phyloP scores from a whole-genome alignment of 352 stramenopile species.

The Aphanomyces euteiches region DNA sequence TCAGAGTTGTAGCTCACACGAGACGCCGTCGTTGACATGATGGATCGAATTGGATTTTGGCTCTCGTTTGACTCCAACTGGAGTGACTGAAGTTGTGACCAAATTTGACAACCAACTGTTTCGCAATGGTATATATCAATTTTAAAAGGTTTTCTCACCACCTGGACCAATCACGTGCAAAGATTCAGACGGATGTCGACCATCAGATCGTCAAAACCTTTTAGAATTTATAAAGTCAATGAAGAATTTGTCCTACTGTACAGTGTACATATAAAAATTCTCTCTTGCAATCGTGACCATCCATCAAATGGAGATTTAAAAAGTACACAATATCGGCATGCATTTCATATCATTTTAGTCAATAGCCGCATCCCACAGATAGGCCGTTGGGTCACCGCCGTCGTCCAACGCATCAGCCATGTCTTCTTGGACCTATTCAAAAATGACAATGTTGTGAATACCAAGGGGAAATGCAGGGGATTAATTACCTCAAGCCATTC shows the following conservation, averaged over 20 bases:
- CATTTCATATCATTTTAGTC: constrained; percentile 10
- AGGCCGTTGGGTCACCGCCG: constrained; percentile 15
- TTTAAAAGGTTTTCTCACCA: background rate
- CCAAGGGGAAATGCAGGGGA: background rate
- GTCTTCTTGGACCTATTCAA: constrained; percentile 1
- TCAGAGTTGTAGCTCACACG: background rate
- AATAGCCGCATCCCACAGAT: constrained; percentile 23
- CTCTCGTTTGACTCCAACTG: background rate
- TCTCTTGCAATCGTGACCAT: background rate
- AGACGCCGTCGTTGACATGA: too few species aligned
- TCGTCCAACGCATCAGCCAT: constrained; percentile 7
- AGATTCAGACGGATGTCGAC: constrained; percentile 13
- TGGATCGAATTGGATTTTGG: background rate
- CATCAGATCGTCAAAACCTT: background rate
- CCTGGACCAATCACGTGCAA: background rate
- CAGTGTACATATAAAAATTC: background rate
- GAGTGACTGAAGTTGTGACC: background rate
- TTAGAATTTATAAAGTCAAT: constrained; percentile 17
- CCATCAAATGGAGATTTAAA: background rate
- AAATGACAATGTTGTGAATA: background rate
- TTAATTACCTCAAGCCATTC: constrained; percentile 23
- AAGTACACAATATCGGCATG: background rate
- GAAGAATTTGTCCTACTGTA: background rate
- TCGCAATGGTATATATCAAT: background rate
- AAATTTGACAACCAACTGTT: too few species aligned